Conservation (phyloP, 305 asterid species). For the Fraxinus albicans region DNA sequence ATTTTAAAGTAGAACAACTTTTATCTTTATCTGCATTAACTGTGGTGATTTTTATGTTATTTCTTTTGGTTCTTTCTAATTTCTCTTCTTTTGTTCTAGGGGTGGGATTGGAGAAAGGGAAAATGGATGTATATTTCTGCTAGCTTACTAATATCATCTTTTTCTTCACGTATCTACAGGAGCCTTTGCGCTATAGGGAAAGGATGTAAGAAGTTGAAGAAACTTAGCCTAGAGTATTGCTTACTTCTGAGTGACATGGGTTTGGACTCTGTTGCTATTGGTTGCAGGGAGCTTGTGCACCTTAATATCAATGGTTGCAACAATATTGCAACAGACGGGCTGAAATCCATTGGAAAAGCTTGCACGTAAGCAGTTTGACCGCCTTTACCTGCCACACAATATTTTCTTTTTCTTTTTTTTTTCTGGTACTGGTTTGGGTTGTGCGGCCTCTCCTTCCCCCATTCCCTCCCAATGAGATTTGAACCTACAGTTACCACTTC, state of each 20-base stretch:
- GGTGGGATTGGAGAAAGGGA: background rate
- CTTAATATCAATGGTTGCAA: background rate
- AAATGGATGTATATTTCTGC: background rate
- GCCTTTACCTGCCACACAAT: background rate
- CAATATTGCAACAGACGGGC: background rate
- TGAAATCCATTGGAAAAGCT: background rate
- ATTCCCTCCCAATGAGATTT: background rate
- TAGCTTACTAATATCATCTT: background rate
- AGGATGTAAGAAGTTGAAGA: background rate
- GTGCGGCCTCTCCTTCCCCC: background rate
- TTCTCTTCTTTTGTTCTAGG: background rate
- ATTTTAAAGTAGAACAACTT: background rate
- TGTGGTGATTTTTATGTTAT: background rate
- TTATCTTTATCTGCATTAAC: background rate
- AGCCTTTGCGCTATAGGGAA: background rate
- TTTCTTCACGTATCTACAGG: background rate
- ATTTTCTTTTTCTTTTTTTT: background rate
- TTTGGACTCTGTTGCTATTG: background rate
- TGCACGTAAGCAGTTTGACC: background rate
- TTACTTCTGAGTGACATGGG: background rate
- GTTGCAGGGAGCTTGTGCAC: background rate
- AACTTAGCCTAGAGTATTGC: background rate
- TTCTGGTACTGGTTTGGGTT: background rate
- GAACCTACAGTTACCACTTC: conserved; percentile 1
- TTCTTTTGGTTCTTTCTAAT: background rate